Conservation (phyloP, 352 stramenopile genomes). For the Phytophthora macrochlamydospora region DNA sequence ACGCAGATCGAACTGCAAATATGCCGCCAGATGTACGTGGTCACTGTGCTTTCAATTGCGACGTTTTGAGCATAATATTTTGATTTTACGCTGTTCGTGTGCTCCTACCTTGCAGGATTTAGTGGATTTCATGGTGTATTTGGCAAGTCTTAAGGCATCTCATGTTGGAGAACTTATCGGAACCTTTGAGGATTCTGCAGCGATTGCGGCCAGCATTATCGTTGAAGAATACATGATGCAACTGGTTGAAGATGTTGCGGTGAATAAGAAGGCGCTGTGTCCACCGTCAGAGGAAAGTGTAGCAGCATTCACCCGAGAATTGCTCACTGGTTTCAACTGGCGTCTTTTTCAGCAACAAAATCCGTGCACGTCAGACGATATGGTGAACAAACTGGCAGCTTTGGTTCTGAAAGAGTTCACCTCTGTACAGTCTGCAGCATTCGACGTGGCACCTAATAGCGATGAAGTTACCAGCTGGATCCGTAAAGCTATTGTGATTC, state of each 20-base stretch:
- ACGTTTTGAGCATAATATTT: background rate
- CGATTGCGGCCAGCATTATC: constrained; percentile 69
- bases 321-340: constrained; percentile 74
- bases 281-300: constrained; percentile 36
- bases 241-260: constrained; percentile 43
- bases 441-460: constrained; percentile 13
- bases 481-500: constrained; percentile 28
- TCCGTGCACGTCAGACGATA: constrained; percentile 6
- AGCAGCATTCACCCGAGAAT: constrained; percentile 41
- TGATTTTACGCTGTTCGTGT: background rate
- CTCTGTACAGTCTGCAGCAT: constrained; percentile 27
- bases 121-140: constrained; percentile 76
- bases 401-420: constrained; percentile 35
- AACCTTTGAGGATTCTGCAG: constrained; percentile 78
- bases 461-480: constrained; percentile 30
- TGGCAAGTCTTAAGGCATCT: constrained; percentile 64
- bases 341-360: constrained; percentile 25
- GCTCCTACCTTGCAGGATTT: constrained; percentile 44
- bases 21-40: constrained; percentile 62
- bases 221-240: constrained; percentile 81
- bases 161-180: constrained; percentile 75
- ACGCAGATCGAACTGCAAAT: constrained; percentile 43
- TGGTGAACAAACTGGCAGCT: constrained; percentile 16
- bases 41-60: background rate
- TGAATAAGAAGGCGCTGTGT: constrained; percentile 25